Evolutionary conservation across 192 early-diverging fungal species (phyloP).

Genomic region (Gryganskiella cystojenkinii): DNA sequence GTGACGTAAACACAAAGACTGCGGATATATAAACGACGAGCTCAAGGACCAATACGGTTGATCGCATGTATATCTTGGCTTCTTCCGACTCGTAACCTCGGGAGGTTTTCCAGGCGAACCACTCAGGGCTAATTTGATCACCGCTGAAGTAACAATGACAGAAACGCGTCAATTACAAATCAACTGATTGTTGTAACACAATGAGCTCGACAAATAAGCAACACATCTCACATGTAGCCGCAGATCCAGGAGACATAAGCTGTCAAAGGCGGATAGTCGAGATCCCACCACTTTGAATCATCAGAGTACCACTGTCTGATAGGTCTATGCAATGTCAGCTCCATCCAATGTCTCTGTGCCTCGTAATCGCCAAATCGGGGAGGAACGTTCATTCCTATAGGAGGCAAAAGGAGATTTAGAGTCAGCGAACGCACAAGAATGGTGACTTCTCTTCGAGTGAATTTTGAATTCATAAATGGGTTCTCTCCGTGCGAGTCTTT

Average conservation of each 20-base stretch:
- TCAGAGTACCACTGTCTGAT: constrained; percentile 89
- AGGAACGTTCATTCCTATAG: constrained; percentile 68
- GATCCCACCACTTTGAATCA: constrained; percentile 91
- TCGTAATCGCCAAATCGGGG: constrained; percentile 97
- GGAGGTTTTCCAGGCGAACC: constrained; percentile 89
- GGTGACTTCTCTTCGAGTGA: too few species aligned
- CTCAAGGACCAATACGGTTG: constrained; percentile 81
- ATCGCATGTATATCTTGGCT: constrained; percentile 92
- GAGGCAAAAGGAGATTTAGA: too few species aligned
- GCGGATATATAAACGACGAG: constrained; percentile 81
- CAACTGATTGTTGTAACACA: background rate
- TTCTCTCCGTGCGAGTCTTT: too few species aligned
- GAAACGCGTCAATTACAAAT: background rate
- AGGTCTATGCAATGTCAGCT: constrained; percentile 87
- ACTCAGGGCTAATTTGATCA: constrained; percentile 76
- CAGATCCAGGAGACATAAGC: constrained; percentile 93
- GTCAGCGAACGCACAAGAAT: too few species aligned
- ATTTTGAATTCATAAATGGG: too few species aligned
- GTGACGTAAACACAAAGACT: constrained; percentile 71
- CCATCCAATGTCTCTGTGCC: constrained; percentile 99
- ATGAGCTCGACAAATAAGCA: background rate
- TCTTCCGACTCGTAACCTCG: constrained; percentile 81
- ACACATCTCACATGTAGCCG: constrained; percentile 71
- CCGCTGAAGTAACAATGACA: constrained; percentile 61
- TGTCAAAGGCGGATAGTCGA: constrained; percentile 97